Evolutionary conservation across 768 basidiomycete genomes (phyloP), one percentile per base, ranked within the genome.

Genomic region (Russula vinacea): DNA sequence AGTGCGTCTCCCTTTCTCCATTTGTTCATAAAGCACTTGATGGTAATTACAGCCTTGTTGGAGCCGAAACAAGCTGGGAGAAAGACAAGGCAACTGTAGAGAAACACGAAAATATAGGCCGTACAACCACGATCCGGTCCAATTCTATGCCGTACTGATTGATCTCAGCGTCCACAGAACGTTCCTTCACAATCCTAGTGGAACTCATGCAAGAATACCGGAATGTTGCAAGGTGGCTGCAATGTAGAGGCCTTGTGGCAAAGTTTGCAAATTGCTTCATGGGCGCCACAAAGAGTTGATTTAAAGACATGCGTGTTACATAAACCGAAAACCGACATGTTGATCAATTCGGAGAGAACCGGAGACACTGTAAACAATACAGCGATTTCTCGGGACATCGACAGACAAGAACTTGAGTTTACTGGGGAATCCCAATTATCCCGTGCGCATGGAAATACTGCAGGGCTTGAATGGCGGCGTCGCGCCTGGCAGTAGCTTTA

Each of bases 81-180:
- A 84, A 85, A 69, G 94, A 96, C 81, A 93, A 92, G 77, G 85
- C 84, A 10, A 90, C 88, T 72, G 85, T 29, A 88, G 71, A 85
- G 87, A 70, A 51, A 85, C 88, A 29, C 83, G 87, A 69, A 82
- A 86, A 58, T 96, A 94, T 83, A 94, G 85, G 72, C 44, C 1
- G n/a, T n/a, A n/a, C n/a, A n/a, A n/a, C n/a, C n/a, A n/a, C n/a
- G n/a, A n/a, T n/a, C n/a, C n/a, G n/a, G n/a, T n/a, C n/a, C n/a
- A n/a, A n/a, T n/a, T n/a, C n/a, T n/a, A n/a, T n/a, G n/a, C n/a
- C n/a, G n/a, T n/a, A n/a, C n/a, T n/a, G n/a, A n/a, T n/a, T n/a
- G n/a, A 22, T 45, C 19, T 8, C 8, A n/a, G 7, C 9, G n/a
- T n/a, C n/a, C n/a, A n/a, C 9, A 29, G 37, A n/a, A 54, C 33